Percentiles rank a stretch among this genome's conserved stretches.
phyloP scores from a whole-genome alignment of 2,329 filamentous ascomycete species.

The Aspergillus luchuensis region DNA sequence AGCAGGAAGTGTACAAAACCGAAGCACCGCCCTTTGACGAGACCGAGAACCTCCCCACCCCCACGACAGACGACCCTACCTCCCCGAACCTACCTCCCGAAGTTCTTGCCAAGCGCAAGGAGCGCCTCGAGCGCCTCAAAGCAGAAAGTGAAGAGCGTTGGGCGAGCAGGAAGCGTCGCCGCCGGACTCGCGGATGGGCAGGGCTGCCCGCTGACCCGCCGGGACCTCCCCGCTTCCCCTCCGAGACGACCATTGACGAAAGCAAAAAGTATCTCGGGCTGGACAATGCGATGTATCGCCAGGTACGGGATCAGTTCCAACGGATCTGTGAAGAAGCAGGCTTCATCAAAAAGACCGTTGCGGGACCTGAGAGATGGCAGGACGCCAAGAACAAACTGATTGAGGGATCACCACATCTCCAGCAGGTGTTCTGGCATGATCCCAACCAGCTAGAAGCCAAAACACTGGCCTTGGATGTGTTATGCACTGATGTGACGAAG shows the following conservation, averaged over 20 bases:
- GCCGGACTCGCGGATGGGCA: constrained; percentile 68
- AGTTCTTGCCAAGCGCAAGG: constrained; percentile 55
- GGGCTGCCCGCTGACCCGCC: constrained; percentile 68
- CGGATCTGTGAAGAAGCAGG: constrained; percentile 67
- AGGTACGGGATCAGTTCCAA: constrained; percentile 68
- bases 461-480: constrained; percentile 71
- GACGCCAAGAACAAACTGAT: constrained; percentile 68
- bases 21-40: constrained; percentile 31
- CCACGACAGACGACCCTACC: constrained; percentile 19
- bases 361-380: constrained; percentile 74
- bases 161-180: constrained; percentile 65
- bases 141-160: constrained; percentile 64
- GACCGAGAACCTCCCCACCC: constrained; percentile 26
- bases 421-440: constrained; percentile 61
- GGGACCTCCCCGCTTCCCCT: constrained; percentile 73
- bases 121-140: constrained; percentile 58
- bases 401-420: constrained; percentile 64
- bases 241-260: constrained; percentile 79
- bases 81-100: constrained; percentile 48
- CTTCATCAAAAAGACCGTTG: constrained; percentile 74
- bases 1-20: constrained; percentile 42
- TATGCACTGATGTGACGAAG: constrained; percentile 81
- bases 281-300: constrained; percentile 63
- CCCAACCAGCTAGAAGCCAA: constrained; percentile 63
- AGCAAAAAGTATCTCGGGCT: constrained; percentile 70